Evolutionary conservation across 2,329 filamentous ascomycete genomes (phyloP).

Genomic region (Calonectria hawksworthii): DNA sequence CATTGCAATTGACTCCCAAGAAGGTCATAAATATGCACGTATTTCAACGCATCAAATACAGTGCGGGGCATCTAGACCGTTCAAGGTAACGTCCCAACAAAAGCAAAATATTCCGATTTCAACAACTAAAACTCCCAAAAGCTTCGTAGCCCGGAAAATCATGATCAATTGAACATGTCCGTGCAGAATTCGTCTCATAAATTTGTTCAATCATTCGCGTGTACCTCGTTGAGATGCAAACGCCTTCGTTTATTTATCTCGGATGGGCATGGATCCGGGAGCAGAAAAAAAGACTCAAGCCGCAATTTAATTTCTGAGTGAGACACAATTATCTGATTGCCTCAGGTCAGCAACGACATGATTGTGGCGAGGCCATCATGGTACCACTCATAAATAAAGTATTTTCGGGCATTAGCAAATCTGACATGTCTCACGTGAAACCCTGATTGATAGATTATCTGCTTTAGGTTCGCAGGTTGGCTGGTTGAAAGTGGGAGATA

Average conservation of each 20-base stretch:
- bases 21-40: neutral
- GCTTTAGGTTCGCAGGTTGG: neutral
- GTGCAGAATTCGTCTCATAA: neutral
- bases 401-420: neutral
- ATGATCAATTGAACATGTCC: too few species aligned
- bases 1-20: neutral
- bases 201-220: neutral
- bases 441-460: neutral
- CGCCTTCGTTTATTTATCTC: neutral
- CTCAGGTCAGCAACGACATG: neutral
- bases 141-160: neutral
- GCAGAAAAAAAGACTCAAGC: neutral
- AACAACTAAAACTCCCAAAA: neutral
- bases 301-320: neutral
- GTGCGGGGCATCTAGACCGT: neutral
- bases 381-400: neutral
- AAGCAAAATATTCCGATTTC: neutral
- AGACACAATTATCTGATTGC: neutral
- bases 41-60: neutral
- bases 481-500: neutral
- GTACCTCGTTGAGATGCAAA: neutral
- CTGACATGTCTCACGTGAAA: neutral
- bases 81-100: neutral
- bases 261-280: neutral
- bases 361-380: neutral